Evolutionary conservation across 2,329 filamentous ascomycete species (phyloP), one percentile per base, ranked within the genome.

Genomic region (Eutypa lata): DNA sequence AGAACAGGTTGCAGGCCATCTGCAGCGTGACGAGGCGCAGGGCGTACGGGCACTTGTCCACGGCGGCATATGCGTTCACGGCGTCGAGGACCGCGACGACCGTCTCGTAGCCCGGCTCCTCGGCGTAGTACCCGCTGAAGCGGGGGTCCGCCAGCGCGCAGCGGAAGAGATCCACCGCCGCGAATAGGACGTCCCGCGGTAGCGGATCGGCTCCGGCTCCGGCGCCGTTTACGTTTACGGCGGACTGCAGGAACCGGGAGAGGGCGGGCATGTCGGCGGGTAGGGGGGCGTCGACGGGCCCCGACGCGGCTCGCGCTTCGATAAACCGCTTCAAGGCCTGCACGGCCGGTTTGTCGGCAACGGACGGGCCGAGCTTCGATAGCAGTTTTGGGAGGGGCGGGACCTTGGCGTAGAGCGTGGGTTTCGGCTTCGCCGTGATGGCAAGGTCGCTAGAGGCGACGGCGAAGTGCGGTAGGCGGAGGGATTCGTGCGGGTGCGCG

Each of bases 21-120:
- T 97, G 92, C 21, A 96, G 73, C 0, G 90, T 88, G 16, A 96
- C 90, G 2, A 97, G 83, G 14, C 91, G 87, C 1, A 95, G 79
- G 4, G 89, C 86, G 66, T 97, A 97, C 0, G 91, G 90, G 40
- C 86, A 89, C 1, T 74, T 70, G 8, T 73, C 65, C 31, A 81
- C 76, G 6, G 42, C 42, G 5, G 35, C 35, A 6, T 14, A 38
- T 16, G 73, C 68, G 57, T 81, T 84, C 44, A 90, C 81, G 37
- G 82, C 73, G 3, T 80, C 70, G 3, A 91, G 67, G 2, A 96
- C 71, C 0, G 80, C 74, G 33, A 78, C 66, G 14, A 93, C 74
- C 0, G 88, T 90, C 49, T 73, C 71, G 53, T 89, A 85, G 8
- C 76, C 75, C 16, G 76, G 68, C 68, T 97, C 90, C 66, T 94